These are phyloP conservation scores for Sordariomycetes sp. DNA, from an alignment of 2,329 filamentous ascomycete genomes.

Conservation along the genomic window DNA sequence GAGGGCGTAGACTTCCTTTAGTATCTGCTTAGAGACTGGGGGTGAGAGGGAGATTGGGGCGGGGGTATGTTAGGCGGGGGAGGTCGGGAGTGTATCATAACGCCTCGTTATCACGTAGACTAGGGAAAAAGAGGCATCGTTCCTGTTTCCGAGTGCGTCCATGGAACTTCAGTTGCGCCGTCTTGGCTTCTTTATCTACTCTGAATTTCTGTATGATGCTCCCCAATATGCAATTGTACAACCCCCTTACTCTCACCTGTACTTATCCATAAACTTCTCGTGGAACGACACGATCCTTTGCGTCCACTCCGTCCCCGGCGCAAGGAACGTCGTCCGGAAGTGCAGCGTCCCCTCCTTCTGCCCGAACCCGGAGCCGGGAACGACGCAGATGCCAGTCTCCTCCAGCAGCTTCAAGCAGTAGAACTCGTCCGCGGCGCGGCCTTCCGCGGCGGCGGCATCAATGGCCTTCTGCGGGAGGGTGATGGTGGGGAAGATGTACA, in stretches of 20 bases:
- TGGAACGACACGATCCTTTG: conserved; percentile 82
- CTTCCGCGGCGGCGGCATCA: conserved; percentile 61
- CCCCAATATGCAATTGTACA: not conserved
- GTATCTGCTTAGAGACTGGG: not conserved
- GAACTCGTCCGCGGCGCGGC: conserved; percentile 75
- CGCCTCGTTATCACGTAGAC: not conserved
- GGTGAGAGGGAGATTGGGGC: not conserved
- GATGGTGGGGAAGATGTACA: conserved; percentile 99
- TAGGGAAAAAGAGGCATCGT: not conserved
- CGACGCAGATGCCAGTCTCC: conserved; percentile 86
- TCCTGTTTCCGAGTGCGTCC: not conserved
- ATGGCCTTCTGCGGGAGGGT: conserved; percentile 62
- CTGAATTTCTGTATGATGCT: not conserved
- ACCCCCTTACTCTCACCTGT: conserved; percentile 22
- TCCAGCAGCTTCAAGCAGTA: conserved; percentile 88
- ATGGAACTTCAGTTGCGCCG: not conserved
- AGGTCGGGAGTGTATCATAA: not conserved
- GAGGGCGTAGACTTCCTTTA: conserved; percentile 47
- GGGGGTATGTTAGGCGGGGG: not conserved
- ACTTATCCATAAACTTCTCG: conserved; percentile 80
- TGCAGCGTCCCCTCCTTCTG: conserved; percentile 86
- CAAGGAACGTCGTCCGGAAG: conserved; percentile 93
- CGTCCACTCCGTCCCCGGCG: conserved; percentile 92
- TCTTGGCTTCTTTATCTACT: not conserved
- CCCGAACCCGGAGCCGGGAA: conserved; percentile 85